Evolutionary conservation across 148 eudicot species (phyloP), one percentile per base, ranked within the genome.

Genomic region (Rhododendron molle): DNA sequence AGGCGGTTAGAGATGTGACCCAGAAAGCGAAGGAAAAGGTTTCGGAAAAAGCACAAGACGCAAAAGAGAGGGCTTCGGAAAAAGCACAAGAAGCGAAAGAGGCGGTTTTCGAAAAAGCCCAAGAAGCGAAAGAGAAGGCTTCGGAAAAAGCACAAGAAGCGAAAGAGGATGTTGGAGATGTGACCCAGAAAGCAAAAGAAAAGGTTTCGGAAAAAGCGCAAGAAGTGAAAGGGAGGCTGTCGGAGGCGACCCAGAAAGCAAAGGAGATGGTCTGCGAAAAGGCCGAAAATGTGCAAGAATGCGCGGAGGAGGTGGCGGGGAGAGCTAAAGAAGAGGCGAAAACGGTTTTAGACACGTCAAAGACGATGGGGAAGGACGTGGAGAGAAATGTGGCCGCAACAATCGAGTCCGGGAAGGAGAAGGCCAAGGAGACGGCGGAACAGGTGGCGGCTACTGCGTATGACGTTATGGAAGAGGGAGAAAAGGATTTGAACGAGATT

Each of bases 401-500:
- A 54, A 54, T 54, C 60, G 21, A 54, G 60, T 54, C 60, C 5
- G 60, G 60, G 18, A 15, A 3, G 60, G n/a, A 58, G 18, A 58
- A 58, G 65, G 72, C 86, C 23, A 88, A 23, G 60, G 88, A 89
- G 76, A 20, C 69, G 80, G 89, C 74, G 38, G 87, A 86, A 60
- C 84, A 87, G 11, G 40, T 73, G n/a, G 86, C 56, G 38, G 85
- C 77, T 2, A 38, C 54, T 0, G 76, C 60, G 4, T 78, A 84
- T 20, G 32, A 36, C 78, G 43, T 85, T 0, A 81, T 81, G 60
- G 88, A 85, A 69, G 81, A 80, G 47, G 91, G 90, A 28, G 87
- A 87, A 71, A 85, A 81, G 81, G 94, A 87, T 9, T 21, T 91
- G 13, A 80, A 84, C 0, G 91, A 86, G 15, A 88, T 95, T 21